Base-by-base conservation (phyloP, 176 grass and related monocot species). In the Triticum timopheevii region DNA sequence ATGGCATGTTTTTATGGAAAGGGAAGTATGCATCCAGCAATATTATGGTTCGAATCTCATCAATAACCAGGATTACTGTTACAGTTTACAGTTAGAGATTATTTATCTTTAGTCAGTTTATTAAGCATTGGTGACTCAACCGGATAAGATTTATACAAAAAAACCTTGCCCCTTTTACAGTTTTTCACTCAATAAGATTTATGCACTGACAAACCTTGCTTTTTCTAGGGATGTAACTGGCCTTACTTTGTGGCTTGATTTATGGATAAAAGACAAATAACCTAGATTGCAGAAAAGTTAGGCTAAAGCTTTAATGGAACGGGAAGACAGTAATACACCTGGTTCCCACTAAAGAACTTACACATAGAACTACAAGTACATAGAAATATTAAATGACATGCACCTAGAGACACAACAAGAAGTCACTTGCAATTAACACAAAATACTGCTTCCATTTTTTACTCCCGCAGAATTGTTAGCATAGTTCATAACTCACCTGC, bases 401-500 rank as follows among this genome's bases (percentile, higher is more conserved):
- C 24, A 76, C 16, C 24, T 45, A 25, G 24, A 73, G 40, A 74
- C 71, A 73, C 35, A 83, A 38, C 12, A 2, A 25, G 58, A 42
- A 64, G 35, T 42, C 8, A 47, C 40, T 17, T 76, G 42, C 13
- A 28, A 30, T 50, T 49, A 61, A 74, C 23, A 75, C 5, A 15
- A 61, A 62, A 83, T 22, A 63, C 28, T 31, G 3, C 28, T 74
- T 63, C 27, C 12, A 63, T 25, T 49, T 20, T 45, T 28, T 42
- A 64, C 16, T 84, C 54, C 69, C 1, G 1, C 15, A 73, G 13
- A 40, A 78, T 1, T 39, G 11, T 33, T 74, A 66, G 25, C 23
- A 75, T 59, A 68, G n/a, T 70, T 80, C 6, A 79, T 12, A 38
- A 78, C 63, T 65, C 63, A 98, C 96, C 96, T 95, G 90, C 93